phyloP scores from a whole-genome alignment of 1,139 yeast species.

The Diutina catenulata region DNA sequence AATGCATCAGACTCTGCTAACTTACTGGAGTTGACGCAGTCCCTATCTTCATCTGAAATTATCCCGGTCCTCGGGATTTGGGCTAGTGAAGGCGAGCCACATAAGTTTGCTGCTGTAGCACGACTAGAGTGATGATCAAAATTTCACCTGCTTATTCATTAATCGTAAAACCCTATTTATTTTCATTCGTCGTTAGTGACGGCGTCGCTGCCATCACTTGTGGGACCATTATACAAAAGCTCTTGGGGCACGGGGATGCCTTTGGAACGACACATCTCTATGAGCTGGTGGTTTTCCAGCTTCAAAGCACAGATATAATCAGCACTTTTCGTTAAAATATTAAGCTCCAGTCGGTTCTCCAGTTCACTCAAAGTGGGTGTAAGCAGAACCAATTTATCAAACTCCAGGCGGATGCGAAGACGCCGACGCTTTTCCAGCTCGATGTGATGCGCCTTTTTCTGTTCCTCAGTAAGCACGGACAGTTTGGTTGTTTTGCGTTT shows the following conservation, averaged over 20 bases:
- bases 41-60: too few species aligned
- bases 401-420: conserved; percentile 35
- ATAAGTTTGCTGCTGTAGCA: neutral
- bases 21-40: too few species aligned
- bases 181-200: too few species aligned
- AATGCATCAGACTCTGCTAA: too few species aligned
- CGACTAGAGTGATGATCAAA: too few species aligned
- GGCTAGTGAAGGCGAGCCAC: neutral
- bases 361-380: conserved; percentile 31
- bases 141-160: too few species aligned
- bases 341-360: conserved; percentile 35
- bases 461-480: conserved; percentile 23
- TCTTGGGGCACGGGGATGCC: conserved; percentile 30
- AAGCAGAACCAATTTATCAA: conserved; percentile 30
- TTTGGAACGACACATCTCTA: conserved; percentile 21
- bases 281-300: conserved; percentile 25
- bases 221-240: conserved; percentile 29
- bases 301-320: conserved; percentile 32
- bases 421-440: conserved; percentile 40
- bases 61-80: neutral
- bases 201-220: conserved; percentile 7
- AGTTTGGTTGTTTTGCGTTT: conserved; percentile 1
- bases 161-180: too few species aligned
- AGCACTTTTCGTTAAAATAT: conserved; percentile 34
- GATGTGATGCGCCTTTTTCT: conserved; percentile 38